Evolutionary conservation across 495 filamentous ascomycete species (phyloP).

Genomic region (Penicillium atrosanguineum): DNA sequence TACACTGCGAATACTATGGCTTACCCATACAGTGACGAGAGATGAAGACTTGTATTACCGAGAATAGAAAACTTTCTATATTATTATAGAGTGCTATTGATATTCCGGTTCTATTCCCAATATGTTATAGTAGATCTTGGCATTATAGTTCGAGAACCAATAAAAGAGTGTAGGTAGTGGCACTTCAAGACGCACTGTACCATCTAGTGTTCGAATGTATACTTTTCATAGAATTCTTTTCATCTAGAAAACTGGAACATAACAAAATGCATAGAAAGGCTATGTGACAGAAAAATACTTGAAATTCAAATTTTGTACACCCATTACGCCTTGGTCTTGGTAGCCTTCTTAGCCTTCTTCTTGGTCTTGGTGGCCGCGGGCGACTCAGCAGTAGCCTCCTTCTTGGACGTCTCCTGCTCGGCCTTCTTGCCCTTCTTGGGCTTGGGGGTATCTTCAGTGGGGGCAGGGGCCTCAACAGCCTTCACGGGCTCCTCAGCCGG

Average conservation of each 20-base stretch:
- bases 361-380: constrained; percentile 25
- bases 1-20: too few species aligned
- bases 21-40: too few species aligned
- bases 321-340: constrained; percentile 35
- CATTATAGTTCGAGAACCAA: constrained; percentile 1
- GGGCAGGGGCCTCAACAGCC: constrained; percentile 17
- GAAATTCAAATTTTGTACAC: constrained; percentile 20
- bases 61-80: too few species aligned
- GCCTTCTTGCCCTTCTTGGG: constrained; percentile 37
- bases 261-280: constrained; percentile 11
- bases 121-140: constrained; percentile 33
- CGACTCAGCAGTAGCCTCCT: constrained; percentile 20
- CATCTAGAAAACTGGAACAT: neutral
- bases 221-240: neutral
- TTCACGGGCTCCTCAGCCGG: constrained; percentile 1
- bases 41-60: too few species aligned
- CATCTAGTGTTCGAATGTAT: neutral
- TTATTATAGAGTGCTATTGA: too few species aligned
- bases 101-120: too few species aligned
- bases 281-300: constrained; percentile 20
- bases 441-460: constrained; percentile 36
- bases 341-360: constrained; percentile 36
- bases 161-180: too few species aligned
- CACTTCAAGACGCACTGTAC: too few species aligned
- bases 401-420: constrained; percentile 29